Evolutionary conservation across 352 stramenopile species (phyloP).

Genomic region (Aphanomyces astaci): DNA sequence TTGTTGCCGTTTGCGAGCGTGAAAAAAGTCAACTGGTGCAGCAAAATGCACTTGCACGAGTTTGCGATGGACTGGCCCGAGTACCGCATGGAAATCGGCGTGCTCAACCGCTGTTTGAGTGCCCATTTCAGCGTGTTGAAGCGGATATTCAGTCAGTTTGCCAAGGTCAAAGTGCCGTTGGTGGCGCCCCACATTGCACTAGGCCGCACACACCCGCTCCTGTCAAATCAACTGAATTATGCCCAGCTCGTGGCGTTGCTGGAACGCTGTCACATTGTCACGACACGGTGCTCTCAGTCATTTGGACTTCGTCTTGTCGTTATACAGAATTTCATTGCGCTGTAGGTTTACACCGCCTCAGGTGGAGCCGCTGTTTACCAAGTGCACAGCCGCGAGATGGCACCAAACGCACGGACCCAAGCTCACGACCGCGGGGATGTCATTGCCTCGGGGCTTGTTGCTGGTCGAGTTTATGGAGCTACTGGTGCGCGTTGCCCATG

Average conservation of each 20-base stretch:
- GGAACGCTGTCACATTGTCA: slow-evolving; percentile 1
- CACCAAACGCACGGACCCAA: background rate
- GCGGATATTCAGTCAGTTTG: background rate
- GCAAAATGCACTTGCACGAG: slow-evolving; percentile 13
- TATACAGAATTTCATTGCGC: background rate
- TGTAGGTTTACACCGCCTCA: background rate
- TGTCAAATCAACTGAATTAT: slow-evolving; percentile 15
- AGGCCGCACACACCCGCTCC: slow-evolving; percentile 6
- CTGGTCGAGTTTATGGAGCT: slow-evolving; percentile 17
- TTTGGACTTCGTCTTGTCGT: background rate
- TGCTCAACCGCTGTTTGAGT: background rate
- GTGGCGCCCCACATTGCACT: background rate
- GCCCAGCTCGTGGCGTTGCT: slow-evolving; percentile 13
- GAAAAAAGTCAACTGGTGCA: slow-evolving; percentile 19
- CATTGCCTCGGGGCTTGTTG: slow-evolving; percentile 3
- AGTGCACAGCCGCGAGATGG: slow-evolving; percentile 9
- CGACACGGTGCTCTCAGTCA: background rate
- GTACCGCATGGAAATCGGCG: slow-evolving; percentile 12
- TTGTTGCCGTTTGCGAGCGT: slow-evolving; percentile 12
- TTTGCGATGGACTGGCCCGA: slow-evolving; percentile 12
- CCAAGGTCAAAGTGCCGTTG: slow-evolving; percentile 2
- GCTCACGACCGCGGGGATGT: slow-evolving; percentile 4
- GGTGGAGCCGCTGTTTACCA: slow-evolving; percentile 8
- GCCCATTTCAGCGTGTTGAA: slow-evolving; percentile 3
- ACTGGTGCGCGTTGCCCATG: background rate